A percentile compares a stretch with the other conserved stretches of the same genome.
Conservation (phyloP, 2,329 filamentous ascomycete genomes). For the Aspergillus quadricinctus region DNA sequence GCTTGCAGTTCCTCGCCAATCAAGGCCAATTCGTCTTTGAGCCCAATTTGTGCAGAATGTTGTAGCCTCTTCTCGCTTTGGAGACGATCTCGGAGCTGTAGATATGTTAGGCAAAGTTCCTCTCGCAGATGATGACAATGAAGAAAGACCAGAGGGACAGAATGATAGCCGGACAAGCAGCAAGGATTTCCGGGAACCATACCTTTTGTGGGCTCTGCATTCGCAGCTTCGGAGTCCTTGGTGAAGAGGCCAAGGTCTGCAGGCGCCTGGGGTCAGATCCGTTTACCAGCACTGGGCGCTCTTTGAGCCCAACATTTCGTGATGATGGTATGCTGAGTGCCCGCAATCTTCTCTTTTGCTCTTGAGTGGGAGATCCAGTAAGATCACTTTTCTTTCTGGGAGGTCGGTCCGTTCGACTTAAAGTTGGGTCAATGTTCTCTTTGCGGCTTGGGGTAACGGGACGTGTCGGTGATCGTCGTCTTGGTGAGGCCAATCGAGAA, state of each 20-base stretch:
- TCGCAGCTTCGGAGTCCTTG: conserved; percentile 66
- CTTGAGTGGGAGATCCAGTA: conserved; percentile 33
- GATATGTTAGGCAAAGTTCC: conserved; percentile 1
- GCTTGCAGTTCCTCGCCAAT: conserved; percentile 74
- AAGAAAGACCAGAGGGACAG: not conserved
- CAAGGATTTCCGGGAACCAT: conserved; percentile 1
- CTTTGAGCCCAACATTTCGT: conserved; percentile 29
- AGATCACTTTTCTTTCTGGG: conserved; percentile 30
- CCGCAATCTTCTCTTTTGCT: conserved; percentile 42
- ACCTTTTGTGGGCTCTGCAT: conserved; percentile 61
- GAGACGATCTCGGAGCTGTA: conserved; percentile 68
- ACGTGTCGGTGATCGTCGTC: conserved; percentile 28
- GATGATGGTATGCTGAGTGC: conserved; percentile 50
- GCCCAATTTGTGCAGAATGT: conserved; percentile 61
- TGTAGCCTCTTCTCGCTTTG: conserved; percentile 75
- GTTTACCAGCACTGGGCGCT: conserved; percentile 29
- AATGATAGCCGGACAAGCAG: not conserved
- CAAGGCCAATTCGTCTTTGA: conserved; percentile 72
- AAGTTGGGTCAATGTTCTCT: conserved; percentile 37
- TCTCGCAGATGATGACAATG: not conserved
- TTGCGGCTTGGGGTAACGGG: conserved; percentile 35
- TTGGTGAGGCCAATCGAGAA: conserved; percentile 27
- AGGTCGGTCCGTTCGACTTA: conserved; percentile 28
- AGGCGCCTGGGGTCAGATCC: conserved; percentile 28
- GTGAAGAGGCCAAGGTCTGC: conserved; percentile 59